Conservation (phyloP, 2,329 filamentous ascomycete species). For the Arachnopeziza araneosa region DNA sequence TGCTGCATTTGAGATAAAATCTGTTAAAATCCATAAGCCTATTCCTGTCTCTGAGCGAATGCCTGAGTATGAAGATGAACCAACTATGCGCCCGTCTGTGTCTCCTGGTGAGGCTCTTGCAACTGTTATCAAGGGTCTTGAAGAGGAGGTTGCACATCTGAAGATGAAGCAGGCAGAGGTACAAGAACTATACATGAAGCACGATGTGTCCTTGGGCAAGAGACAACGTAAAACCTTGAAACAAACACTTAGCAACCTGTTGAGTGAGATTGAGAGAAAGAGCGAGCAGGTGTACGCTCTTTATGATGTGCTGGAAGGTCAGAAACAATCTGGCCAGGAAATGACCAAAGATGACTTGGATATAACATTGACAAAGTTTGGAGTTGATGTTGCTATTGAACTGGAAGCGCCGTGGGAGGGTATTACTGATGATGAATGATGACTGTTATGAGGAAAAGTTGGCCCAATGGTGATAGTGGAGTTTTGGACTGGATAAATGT, state of each 20-base stretch:
- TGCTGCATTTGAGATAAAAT: constrained; percentile 25
- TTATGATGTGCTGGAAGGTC: constrained; percentile 57
- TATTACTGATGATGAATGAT: not conserved
- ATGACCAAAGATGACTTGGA: constrained; percentile 6
- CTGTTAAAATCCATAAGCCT: constrained; percentile 51
- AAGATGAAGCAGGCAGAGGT: constrained; percentile 61
- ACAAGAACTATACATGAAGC: constrained; percentile 57
- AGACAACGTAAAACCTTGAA: constrained; percentile 58
- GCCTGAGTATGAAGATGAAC: constrained; percentile 37
- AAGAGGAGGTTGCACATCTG: constrained; percentile 74
- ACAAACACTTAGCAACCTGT: constrained; percentile 53
- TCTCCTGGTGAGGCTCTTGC: constrained; percentile 17
- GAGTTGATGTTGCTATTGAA: not conserved
- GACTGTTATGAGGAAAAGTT: not conserved
- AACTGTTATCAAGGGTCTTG: constrained; percentile 71
- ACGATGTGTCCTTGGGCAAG: constrained; percentile 61
- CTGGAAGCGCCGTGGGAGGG: not conserved
- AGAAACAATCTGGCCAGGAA: constrained; percentile 3
- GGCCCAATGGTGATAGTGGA: not conserved
- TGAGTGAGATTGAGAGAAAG: constrained; percentile 64
- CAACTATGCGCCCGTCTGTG: constrained; percentile 41
- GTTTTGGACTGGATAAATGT: not conserved
- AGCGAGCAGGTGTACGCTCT: constrained; percentile 76
- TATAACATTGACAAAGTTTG: not conserved
- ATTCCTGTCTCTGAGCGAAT: constrained; percentile 39